phyloP scores from a whole-genome alignment of 352 stramenopile species.

The Globisporangium iwayamae region DNA sequence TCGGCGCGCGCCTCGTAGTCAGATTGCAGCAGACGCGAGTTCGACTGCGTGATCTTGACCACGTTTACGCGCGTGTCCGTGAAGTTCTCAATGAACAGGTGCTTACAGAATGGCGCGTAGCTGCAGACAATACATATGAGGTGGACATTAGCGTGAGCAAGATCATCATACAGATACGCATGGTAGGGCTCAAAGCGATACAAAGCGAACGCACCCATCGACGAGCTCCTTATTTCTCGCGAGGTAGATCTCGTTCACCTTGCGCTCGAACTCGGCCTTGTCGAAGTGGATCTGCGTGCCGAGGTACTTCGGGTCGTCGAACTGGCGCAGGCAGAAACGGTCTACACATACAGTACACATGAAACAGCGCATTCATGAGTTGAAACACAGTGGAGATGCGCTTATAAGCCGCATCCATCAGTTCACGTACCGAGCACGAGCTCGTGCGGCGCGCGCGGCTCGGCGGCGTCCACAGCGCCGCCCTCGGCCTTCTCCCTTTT shows the following conservation, averaged over 20 bases:
- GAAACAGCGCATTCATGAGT: background rate
- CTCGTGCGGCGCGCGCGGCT: slow-evolving; percentile 28
- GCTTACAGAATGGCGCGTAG: slow-evolving; percentile 99
- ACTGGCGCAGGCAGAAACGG: slow-evolving; percentile 81
- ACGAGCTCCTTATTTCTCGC: slow-evolving; percentile 57
- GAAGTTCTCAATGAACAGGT: slow-evolving; percentile 97
- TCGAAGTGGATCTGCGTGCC: slow-evolving; percentile 70
- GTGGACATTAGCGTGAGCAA: background rate
- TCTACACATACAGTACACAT: slow-evolving; percentile 29
- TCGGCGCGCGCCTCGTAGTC: slow-evolving; percentile 93
- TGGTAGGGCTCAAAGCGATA: slow-evolving; percentile 1
- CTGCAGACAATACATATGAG: slow-evolving; percentile 25
- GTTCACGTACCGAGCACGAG: slow-evolving; percentile 49
- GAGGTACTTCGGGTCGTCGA: slow-evolving; percentile 76
- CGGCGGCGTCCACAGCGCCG: slow-evolving; percentile 21
- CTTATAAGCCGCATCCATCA: no score
- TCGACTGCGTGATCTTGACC: slow-evolving; percentile 92
- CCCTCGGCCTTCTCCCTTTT: slow-evolving; percentile 36
- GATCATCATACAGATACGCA: background rate
- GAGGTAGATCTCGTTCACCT: slow-evolving; percentile 83
- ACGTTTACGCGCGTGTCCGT: slow-evolving; percentile 84
- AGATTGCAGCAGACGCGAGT: slow-evolving; percentile 89
- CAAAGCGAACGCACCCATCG: slow-evolving; percentile 42
- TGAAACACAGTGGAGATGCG: background rate
- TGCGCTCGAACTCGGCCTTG: slow-evolving; percentile 70